Evolutionary conservation across 164 flowering plant genomes (phyloP).

Genomic region (Platanus orientalis): DNA sequence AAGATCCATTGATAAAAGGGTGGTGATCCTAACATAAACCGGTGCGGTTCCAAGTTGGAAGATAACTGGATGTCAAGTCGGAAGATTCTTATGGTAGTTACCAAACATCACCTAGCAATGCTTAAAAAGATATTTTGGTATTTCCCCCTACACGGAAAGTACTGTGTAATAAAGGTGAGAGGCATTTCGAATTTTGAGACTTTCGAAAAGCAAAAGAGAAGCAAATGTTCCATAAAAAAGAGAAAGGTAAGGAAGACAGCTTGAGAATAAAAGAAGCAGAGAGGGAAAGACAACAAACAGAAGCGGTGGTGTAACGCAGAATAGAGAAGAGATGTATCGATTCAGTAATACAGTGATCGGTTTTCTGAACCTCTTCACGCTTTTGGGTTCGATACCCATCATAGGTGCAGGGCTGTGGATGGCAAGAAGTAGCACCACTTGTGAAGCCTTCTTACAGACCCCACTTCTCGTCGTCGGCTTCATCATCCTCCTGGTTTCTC

Average conservation of each 20-base stretch:
- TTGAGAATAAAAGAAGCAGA: background rate
- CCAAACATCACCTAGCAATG: no score
- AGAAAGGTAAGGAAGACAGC: background rate
- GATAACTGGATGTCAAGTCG: no score
- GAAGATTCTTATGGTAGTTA: no score
- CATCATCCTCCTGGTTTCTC: conserved; percentile 62
- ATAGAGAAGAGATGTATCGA: conserved; percentile 41
- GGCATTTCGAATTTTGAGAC: no score
- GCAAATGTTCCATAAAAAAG: background rate
- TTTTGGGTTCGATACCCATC: conserved; percentile 81
- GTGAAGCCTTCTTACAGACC: conserved; percentile 78
- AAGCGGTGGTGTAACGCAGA: no score
- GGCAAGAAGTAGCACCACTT: conserved; percentile 73
- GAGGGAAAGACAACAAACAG: background rate
- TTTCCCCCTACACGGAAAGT: no score
- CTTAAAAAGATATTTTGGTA: no score
- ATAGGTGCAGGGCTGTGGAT: conserved; percentile 91
- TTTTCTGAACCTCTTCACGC: conserved; percentile 77
- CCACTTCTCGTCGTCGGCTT: conserved; percentile 81
- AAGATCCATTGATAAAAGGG: no score
- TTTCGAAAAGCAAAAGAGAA: no score
- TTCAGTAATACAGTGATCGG: conserved; percentile 93
- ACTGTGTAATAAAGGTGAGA: no score
- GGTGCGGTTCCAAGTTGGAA: no score
- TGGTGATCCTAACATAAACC: no score